Base-by-base conservation (phyloP, 2,329 filamentous ascomycete species). In the Colletotrichum tropicale region DNA sequence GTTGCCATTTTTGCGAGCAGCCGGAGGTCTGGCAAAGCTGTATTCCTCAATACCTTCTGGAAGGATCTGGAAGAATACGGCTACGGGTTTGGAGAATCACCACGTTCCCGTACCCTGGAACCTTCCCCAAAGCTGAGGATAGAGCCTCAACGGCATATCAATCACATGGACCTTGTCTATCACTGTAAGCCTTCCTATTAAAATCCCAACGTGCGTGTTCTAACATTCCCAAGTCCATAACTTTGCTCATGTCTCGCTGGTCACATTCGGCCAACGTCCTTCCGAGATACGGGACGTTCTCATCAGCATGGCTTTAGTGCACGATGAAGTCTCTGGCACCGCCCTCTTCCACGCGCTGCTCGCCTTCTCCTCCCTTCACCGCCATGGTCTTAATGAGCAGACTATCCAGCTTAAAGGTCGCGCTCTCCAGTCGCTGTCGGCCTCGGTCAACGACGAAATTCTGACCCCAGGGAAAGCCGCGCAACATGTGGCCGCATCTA, bases 351-450 rank as follows among this genome's bases (percentile, higher is more conserved):
- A 67, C 4, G 36, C 70, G 0, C 21, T 72, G 9, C 52, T 68
- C 8, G 65, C 65, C 12, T 72, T 68, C 16, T 60, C 70, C 6
- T 72, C 70, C 7, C 55, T 72, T 9, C 70, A 72, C n/a, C 64
- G 70, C 2, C 8, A 55, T 34, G 70, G 70, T 26, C 64, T 38
- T 3, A 34, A 67, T 16, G 55, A 38, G 6, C 70, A 72, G 8
- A 30, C 64, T 3, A 12, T 52, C 0, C 28, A 55, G 34, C 55
- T 72, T 3, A 72, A 72, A 13, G 34, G 67, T 24, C 55, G 60
- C 16, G 64, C 70, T 48, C 52, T 72, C 21, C 70, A 30, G 16
- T 61, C 18, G 15, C 26, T 72, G 8, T 68, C 64, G 7, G 10
- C 64, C 16, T 60, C 70, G 16, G 28, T 67, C 8, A 48, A 12